Base-by-base conservation (phyloP, 768 basidiomycete species). In the Russula lepida region DNA sequence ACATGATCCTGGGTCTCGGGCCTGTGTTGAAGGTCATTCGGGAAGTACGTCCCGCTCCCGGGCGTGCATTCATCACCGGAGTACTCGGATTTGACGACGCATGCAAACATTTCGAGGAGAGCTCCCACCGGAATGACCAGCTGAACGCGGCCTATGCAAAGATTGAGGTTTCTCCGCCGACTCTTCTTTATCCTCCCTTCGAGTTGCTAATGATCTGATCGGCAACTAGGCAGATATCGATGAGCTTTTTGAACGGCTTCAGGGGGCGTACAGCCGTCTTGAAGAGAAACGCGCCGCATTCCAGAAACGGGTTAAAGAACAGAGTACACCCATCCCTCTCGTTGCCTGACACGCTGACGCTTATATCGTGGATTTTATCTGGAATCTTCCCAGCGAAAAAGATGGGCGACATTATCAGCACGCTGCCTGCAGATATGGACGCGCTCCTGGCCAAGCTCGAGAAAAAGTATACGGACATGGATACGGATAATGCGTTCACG, bases 51-150 rank as follows among this genome's bases (percentile, higher is more conserved):
- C 51, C 56, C 28, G 56, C 56, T 23, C 61, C 61, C 2, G 61
- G 56, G 4, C 56, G 46, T 35, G 13, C 28, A 28, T 62, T 62
- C 4, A 33, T 62, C 37, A 23, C 55, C 3, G 60, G 60, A 12
- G 28, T 62, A 6, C 56, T 62, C 13, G 56, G 60, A 33, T 62
- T 62, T 9, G 61, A 62, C 23, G 61, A 62, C 12, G 56, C n/a
- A 12, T 62, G 56, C 51, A 62, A 62, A 44, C 44, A 25, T 23
- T 62, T 62, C 37, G 61, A 62, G 50, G 44, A 56, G 46, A 47
- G 3, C n/a, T 39, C 44, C 6, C 2, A 27, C 39, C 35, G n/a
- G 27, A 58, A 44, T 23, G 23, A 27, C 15, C 56, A 48, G 46
- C 28, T 62, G 21, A 30, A 48, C 4, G 25, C 19, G 19, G 51